Conservation (phyloP, 306 rosid genomes). For the Quercus cerris region DNA sequence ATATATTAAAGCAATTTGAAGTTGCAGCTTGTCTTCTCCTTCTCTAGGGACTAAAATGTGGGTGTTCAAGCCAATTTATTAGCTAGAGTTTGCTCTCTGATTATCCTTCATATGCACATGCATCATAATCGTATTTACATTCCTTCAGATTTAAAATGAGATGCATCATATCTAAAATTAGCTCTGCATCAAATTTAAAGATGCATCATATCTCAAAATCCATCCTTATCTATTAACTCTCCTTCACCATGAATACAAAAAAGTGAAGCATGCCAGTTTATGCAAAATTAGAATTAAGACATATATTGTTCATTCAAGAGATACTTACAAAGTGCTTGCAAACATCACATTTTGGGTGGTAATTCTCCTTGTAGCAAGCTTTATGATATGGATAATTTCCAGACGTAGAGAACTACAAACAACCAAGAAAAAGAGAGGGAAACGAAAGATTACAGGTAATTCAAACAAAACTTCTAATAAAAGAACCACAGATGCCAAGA, state of each 20-base stretch:
- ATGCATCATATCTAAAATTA: background rate
- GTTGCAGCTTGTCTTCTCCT: background rate
- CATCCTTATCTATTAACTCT: background rate
- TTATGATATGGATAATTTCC: conserved; percentile 89
- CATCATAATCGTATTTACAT: background rate
- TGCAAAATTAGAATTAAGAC: conserved; percentile 14
- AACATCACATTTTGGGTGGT: conserved; percentile 98
- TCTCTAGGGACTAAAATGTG: background rate
- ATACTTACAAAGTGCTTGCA: conserved; percentile 94
- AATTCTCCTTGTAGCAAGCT: conserved; percentile 89
- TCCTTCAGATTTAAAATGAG: background rate
- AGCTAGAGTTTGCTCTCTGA: background rate
- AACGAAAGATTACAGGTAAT: background rate
- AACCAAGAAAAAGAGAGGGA: conserved; percentile 2
- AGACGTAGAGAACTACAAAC: conserved; percentile 78
- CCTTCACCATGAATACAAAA: background rate
- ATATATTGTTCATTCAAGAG: conserved; percentile 2
- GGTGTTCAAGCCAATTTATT: background rate
- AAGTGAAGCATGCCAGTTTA: conserved; percentile 7
- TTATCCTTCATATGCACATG: background rate
- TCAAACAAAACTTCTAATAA: background rate
- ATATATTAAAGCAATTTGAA: background rate
- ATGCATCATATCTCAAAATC: background rate
- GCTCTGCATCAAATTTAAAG: background rate
- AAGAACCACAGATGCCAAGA: conserved; percentile 6